A percentile compares a stretch with the other conserved stretches of the same genome.
Conservation (phyloP, 192 early-diverging fungal genomes). For the Coemansia sp. region DNA sequence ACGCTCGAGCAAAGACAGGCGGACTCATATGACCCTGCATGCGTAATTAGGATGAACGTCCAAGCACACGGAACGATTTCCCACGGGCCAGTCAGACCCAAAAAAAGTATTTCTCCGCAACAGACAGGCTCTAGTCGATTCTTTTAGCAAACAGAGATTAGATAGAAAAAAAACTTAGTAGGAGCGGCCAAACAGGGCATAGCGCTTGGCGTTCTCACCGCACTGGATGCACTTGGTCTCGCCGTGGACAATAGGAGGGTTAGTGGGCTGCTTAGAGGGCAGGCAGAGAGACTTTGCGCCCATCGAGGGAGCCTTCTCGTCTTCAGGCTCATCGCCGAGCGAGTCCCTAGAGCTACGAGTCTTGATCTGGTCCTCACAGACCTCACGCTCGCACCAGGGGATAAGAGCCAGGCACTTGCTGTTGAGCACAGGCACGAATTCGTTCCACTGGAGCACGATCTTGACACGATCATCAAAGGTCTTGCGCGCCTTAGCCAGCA, state of each 20-base stretch:
- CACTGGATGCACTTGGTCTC: constrained; percentile 89
- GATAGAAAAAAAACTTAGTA: constrained; percentile 60
- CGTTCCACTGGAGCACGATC: constrained; percentile 85
- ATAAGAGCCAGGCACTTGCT: constrained; percentile 84
- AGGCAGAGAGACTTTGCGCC: constrained; percentile 99
- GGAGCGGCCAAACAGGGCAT: constrained; percentile 82
- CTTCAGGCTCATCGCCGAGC: constrained; percentile 73
- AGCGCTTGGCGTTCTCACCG: constrained; percentile 77
- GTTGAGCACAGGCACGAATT: constrained; percentile 92
- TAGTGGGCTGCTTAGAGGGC: constrained; percentile 90
- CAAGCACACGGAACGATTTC: constrained; percentile 5
- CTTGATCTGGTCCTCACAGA: constrained; percentile 98
- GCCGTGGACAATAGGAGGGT: constrained; percentile 80
- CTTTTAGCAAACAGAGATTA: neutral
- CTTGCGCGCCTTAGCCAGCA: constrained; percentile 86
- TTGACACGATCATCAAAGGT: constrained; percentile 76
- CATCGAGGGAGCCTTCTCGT: constrained; percentile 99
- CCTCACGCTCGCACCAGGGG: constrained; percentile 93
- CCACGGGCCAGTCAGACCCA: neutral
- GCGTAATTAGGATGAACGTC: neutral
- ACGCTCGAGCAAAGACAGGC: neutral
- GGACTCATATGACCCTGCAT: neutral
- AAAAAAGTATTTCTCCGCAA: neutral
- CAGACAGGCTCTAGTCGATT: neutral
- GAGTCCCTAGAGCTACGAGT: constrained; percentile 77